Base-by-base conservation (phyloP, 2,329 filamentous ascomycete species). In the Fusarium sambucinum region DNA sequence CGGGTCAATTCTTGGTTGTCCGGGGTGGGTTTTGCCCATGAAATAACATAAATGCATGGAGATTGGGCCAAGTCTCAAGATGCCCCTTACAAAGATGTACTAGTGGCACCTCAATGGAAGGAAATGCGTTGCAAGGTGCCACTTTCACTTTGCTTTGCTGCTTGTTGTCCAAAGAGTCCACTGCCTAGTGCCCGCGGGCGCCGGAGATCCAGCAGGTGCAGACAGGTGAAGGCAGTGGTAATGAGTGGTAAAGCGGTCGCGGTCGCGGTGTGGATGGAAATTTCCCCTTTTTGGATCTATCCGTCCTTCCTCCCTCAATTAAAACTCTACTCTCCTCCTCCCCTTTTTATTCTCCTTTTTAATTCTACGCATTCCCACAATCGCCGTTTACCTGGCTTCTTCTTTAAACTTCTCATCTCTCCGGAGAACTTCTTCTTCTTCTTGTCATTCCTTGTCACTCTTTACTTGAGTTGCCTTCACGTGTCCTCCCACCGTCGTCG, bases 231-330 rank as follows among this genome's bases (percentile, higher is more conserved):
- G 29, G 19, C 19, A 38, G 10, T 37, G 35, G 35, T 13, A 38
- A n/a, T 19, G 12, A 21, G 12, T 38, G 35, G 35, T 38, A 38
- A 38, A 38, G 35, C 47, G 47, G 47, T 51, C 47, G 59, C 47
- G 47, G 47, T 51, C 47, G 59, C 60, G 61, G 61, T 63, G 59
- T 46, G 59, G 69, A 69, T 74, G 69, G 69, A 76, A 77, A 77
- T 78, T 79, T 79, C 78, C 77, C 77, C 77, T 79, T 79, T 79
- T 78, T 61, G 74, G 73, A 69, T 69, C 71, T 55, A 68, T 69
- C 61, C 54, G 23, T 42, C 41, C 45, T 59, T 38, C 51, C 59
- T 68, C 63, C 68, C 68, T 70, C 61, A 70, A 70, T 66, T 61
- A 67, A 70, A 69, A 68, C 56, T 63, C 70, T 56, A 53, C 68